Base-by-base conservation (phyloP, 345 rosid species). In the Capsella bursapastoris region DNA sequence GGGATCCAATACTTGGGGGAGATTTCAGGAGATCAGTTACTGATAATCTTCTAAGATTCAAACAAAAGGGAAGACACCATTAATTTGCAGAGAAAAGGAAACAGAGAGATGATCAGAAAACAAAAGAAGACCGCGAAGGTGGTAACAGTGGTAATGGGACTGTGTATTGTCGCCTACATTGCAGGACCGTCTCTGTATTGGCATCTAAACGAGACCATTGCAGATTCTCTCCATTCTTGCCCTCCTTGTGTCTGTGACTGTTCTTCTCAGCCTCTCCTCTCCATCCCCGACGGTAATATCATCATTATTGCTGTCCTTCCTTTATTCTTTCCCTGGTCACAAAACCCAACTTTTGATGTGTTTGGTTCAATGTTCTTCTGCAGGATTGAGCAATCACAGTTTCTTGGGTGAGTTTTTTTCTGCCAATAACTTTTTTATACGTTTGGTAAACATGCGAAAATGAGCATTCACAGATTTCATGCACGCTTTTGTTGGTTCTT, bases 171-270 rank as follows among this genome's bases (percentile, higher is more conserved):
- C 3, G 82, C 81, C 0, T 88, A 84, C 81, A 79, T 88, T 0
- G 74, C 75, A 7, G 87, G 86, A 28, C 89, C 84, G 1, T 86
- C 89, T n/a, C 64, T 88, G 50, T 85, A 83, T 61, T 83, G 90
- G 90, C 89, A 80, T 64, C 77, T 81, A 47, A 83, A 75, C 57
- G 87, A 81, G 64, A 74, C 73, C 53, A 43, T 82, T 40, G 70
- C 80, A 52, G 77, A 82, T 50, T 62, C 79, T 29, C 32, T 71
- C 70, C 73, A 74, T 52, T 51, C 81, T 58, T 88, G 90, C 25
- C 85, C 86, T 64, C 77, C 77, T 56, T 86, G 89, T 78, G 34
- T 66, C 37, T 88, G 93, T 71, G 90, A 88, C 72, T 88, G 90
- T 78, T 86, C 92, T 63, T 81, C 82, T 52, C 83, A 76, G 27